Percentiles rank a stretch among this genome's conserved stretches.
These are phyloP conservation scores for Ilex paraguariensis DNA, from an alignment of 305 asterid genomes.

Conservation along the genomic window DNA sequence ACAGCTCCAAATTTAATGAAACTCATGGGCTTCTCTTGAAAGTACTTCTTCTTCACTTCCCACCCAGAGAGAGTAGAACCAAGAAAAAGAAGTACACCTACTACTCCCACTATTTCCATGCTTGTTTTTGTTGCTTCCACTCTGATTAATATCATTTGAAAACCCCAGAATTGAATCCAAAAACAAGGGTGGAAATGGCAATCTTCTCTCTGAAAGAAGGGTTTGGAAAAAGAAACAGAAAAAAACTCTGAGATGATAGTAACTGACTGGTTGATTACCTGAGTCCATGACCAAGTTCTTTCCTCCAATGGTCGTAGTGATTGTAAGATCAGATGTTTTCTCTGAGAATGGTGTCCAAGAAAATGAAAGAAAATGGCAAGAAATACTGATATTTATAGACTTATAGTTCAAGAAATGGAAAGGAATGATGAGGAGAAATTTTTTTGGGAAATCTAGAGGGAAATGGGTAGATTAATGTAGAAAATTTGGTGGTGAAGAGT, in stretches of 20 bases:
- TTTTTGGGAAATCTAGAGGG: no score
- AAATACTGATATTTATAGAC: neutral
- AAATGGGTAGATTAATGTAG: neutral
- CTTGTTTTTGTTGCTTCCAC: constrained; percentile 41
- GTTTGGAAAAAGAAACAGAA: no score
- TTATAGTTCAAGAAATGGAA: neutral
- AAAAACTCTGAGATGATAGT: no score
- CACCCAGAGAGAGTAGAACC: neutral
- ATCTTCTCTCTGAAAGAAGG: neutral
- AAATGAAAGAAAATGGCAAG: neutral
- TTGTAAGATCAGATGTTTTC: no score
- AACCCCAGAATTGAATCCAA: constrained; percentile 7
- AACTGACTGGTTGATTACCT: no score
- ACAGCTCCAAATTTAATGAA: constrained; percentile 34
- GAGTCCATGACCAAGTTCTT: no score
- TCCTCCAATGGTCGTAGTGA: no score
- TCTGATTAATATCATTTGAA: no score
- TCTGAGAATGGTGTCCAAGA: no score
- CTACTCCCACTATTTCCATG: constrained; percentile 22
- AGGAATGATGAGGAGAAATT: neutral
- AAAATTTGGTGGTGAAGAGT: neutral
- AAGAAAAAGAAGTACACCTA: neutral
- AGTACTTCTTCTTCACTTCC: neutral
- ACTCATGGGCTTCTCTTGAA: constrained; percentile 71
- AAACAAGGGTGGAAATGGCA: constrained; percentile 65